Conservation (phyloP, 257 asterid genomes). For the Cruciata laevipes region DNA sequence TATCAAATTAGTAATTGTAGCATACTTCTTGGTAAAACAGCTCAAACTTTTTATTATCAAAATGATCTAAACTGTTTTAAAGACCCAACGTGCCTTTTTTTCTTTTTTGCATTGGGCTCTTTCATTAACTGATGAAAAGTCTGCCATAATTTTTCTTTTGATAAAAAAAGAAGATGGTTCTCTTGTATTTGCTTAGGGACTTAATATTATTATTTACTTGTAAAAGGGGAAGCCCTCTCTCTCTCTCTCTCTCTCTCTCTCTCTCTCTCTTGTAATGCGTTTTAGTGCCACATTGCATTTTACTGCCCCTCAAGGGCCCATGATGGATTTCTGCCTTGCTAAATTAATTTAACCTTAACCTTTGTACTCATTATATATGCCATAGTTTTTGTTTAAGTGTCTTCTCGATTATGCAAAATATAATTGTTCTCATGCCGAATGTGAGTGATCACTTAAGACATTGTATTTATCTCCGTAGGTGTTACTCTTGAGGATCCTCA, state of each 20-base stretch:
- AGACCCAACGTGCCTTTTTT: background rate
- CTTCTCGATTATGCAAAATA: too few species aligned
- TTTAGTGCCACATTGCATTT: background rate
- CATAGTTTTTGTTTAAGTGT: background rate
- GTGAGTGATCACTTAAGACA: background rate
- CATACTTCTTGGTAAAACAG: background rate
- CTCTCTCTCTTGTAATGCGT: too few species aligned
- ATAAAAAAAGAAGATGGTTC: too few species aligned
- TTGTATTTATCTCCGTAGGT: conserved; percentile 41
- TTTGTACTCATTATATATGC: background rate
- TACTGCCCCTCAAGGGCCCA: background rate
- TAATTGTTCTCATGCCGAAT: background rate
- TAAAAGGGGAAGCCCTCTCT: background rate
- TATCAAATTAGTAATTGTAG: too few species aligned
- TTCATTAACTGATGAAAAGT: too few species aligned
- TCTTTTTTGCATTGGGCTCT: too few species aligned
- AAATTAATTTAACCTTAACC: background rate
- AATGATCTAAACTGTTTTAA: background rate
- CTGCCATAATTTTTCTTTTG: too few species aligned
- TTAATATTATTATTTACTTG: background rate
- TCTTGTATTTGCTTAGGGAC: background rate
- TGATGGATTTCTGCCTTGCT: background rate
- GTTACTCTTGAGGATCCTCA: conserved; percentile 98
- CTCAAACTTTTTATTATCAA: background rate
- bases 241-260: background rate